These are phyloP conservation scores for Coniosporium tulheliwenetii DNA, from an alignment of 2,329 filamentous ascomycete species.

Conservation along the genomic window DNA sequence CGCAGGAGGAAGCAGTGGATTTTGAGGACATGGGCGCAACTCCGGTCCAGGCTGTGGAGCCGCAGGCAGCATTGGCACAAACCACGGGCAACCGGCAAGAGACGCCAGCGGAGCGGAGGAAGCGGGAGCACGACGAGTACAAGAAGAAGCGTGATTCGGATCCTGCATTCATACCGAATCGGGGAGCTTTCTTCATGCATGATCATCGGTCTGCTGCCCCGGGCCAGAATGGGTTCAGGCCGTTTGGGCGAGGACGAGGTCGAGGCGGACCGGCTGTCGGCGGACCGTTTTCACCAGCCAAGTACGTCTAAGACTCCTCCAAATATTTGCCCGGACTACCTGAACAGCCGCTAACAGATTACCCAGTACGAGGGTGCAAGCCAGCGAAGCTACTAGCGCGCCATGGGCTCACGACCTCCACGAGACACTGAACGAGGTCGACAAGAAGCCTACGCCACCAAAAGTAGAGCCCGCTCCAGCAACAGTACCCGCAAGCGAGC, in stretches of 20 bases:
- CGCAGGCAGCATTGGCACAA: not conserved
- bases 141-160: constrained; percentile 76
- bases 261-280: constrained; percentile 47
- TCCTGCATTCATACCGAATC: constrained; percentile 84
- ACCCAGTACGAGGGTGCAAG: constrained; percentile 8
- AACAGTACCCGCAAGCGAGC: constrained; percentile 15
- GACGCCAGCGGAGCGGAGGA: constrained; percentile 51
- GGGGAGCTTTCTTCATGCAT: constrained; percentile 94
- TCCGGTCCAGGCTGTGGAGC: constrained; percentile 1
- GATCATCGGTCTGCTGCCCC: constrained; percentile 73
- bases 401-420: constrained; percentile 95
- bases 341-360: not conserved
- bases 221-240: constrained; percentile 61
- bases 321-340: not conserved
- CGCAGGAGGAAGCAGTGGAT: constrained; percentile 29
- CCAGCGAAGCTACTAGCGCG: constrained; percentile 50
- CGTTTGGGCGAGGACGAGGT: constrained; percentile 49
- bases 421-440: constrained; percentile 34
- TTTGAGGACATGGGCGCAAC: constrained; percentile 30
- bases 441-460: constrained; percentile 13
- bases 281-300: constrained; percentile 37
- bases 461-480: constrained; percentile 3
- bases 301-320: constrained; percentile 32
- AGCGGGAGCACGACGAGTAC: constrained; percentile 82
- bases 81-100: constrained; percentile 22